These are phyloP conservation scores for Backusella parvicylindrica DNA, from an alignment of 192 early-diverging fungal species.

Conservation along the genomic window DNA sequence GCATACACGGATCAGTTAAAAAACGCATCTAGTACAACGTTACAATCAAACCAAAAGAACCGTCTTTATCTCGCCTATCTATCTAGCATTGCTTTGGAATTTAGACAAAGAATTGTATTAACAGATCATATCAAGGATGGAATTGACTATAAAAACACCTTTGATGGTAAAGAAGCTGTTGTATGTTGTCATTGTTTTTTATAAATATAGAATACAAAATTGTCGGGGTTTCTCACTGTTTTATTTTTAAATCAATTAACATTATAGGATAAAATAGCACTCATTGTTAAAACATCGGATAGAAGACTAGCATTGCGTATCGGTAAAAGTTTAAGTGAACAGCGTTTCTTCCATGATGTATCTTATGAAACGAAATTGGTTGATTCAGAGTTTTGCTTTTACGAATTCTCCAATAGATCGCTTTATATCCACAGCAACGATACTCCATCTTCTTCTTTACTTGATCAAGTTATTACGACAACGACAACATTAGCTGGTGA, in stretches of 20 bases:
- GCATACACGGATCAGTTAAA: neutral
- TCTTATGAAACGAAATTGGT: constrained; percentile 78
- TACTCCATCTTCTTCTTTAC: neutral
- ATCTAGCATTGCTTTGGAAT: constrained; percentile 67
- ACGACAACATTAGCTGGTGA: neutral
- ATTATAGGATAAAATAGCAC: constrained; percentile 52
- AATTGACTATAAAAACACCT: constrained; percentile 80
- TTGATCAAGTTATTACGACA: neutral
- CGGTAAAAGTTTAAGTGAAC: constrained; percentile 85
- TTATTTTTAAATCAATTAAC: constrained; percentile 3
- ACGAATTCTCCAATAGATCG: constrained; percentile 53
- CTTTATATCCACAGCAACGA: neutral
- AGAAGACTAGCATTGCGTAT: constrained; percentile 85
- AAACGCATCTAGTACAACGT: neutral
- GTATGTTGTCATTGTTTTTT: constrained; percentile 37
- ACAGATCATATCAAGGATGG: constrained; percentile 69
- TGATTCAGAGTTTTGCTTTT: constrained; percentile 77
- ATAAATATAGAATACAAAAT: neutral
- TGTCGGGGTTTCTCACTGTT: neutral
- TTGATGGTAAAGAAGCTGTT: constrained; percentile 86
- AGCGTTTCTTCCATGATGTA: constrained; percentile 92
- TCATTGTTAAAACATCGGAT: constrained; percentile 79
- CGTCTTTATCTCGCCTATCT: constrained; percentile 72
- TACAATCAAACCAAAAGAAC: neutral
- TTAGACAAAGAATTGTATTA: constrained; percentile 55